Percentiles rank a stretch among this genome's conserved stretches.
phyloP scores from a whole-genome alignment of 192 early-diverging fungal genomes.

The Gaertneriomyces semiglobifer region DNA sequence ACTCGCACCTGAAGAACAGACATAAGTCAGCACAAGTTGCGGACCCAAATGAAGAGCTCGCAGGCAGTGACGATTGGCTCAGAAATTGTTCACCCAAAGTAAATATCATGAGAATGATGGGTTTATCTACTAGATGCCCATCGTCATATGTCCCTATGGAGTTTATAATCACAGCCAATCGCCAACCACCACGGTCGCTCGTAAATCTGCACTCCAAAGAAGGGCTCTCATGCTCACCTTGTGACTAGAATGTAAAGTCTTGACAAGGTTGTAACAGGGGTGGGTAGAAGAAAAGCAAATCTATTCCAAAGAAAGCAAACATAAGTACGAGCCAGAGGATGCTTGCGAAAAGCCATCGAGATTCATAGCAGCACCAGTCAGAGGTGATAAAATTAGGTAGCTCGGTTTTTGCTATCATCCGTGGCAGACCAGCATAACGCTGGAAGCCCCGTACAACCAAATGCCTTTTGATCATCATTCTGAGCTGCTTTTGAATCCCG shows the following conservation, averaged over 20 bases:
- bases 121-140: background rate
- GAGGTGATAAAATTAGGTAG: constrained; percentile 7
- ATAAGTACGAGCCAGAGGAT: background rate
- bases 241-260: background rate
- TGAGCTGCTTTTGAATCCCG: no score
- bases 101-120: constrained; percentile 5
- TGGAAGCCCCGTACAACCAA: constrained; percentile 11
- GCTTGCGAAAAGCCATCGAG: background rate
- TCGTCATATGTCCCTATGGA: background rate
- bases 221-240: background rate
- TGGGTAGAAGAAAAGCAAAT: background rate
- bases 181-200: background rate
- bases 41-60: no score
- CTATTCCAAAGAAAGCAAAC: background rate
- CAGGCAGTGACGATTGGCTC: background rate
- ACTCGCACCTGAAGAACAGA: no score
- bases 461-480: constrained; percentile 15
- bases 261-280: background rate
- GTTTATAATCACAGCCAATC: no score
- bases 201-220: background rate
- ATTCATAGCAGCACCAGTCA: background rate
- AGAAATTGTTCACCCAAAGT: constrained; percentile 9
- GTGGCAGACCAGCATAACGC: background rate
- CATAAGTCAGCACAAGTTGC: no score
- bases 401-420: constrained; percentile 11